These are phyloP conservation scores for Phylloporus sp. DNA, from an alignment of 1,284 basidiomycete genomes.

Conservation along the genomic window DNA sequence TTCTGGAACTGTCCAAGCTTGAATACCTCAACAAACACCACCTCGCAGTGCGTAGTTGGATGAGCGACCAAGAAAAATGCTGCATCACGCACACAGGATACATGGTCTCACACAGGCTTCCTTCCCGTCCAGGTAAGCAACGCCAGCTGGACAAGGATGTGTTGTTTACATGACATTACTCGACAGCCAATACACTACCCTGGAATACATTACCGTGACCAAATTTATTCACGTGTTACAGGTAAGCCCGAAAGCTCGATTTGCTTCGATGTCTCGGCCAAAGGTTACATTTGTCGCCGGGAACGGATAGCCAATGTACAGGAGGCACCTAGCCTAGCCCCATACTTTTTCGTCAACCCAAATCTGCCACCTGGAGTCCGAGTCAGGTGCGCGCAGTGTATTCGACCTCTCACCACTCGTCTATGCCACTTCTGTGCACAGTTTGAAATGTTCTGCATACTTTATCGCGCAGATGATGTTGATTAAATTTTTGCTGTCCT, in stretches of 20 bases:
- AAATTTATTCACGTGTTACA: slow-evolving; percentile 59
- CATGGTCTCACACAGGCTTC: slow-evolving; percentile 48
- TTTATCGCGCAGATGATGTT: slow-evolving; percentile 79
- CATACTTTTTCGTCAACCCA: slow-evolving; percentile 80
- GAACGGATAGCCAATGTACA: slow-evolving; percentile 70
- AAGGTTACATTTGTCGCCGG: slow-evolving; percentile 42
- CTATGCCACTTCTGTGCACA: slow-evolving; percentile 60
- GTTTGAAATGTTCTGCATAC: slow-evolving; percentile 71
- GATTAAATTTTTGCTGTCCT: slow-evolving; percentile 65
- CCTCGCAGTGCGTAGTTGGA: slow-evolving; percentile 54
- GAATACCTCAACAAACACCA: slow-evolving; percentile 82
- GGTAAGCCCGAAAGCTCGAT: slow-evolving; percentile 36
- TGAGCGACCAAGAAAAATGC: slow-evolving; percentile 49
- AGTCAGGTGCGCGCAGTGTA: slow-evolving; percentile 23
- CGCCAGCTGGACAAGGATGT: not conserved
- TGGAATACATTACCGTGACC: slow-evolving; percentile 61
- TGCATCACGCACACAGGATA: slow-evolving; percentile 52
- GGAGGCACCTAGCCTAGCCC: slow-evolving; percentile 68
- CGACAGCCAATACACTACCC: slow-evolving; percentile 50
- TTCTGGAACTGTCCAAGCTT: slow-evolving; percentile 73
- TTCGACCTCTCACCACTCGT: slow-evolving; percentile 47
- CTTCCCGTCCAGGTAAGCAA: slow-evolving; percentile 43
- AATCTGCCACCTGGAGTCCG: slow-evolving; percentile 34
- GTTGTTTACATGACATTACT: not conserved
- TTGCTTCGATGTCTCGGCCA: no score